Evolutionary conservation across 2,329 filamentous ascomycete species (phyloP), one percentile per base, ranked within the genome.

Genomic region (Colletotrichum sp.): DNA sequence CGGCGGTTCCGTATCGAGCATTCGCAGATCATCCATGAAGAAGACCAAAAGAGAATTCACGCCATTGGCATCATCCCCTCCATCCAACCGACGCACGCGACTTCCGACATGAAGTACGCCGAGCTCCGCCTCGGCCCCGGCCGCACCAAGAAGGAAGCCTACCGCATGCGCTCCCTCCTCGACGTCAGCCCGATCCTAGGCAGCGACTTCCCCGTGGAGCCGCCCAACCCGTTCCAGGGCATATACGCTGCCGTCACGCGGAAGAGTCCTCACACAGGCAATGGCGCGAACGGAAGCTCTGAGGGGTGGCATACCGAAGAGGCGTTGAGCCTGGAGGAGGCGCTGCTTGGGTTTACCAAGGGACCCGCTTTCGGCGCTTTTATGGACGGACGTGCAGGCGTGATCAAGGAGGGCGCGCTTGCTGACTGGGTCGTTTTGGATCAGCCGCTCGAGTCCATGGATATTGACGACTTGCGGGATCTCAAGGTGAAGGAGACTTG

Each of bases 381-480:
- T 65, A 84, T 90, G 65, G 91, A 93, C 61, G 88, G 87, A 0
- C 88, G 86, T 78, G 90, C 91, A 2, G 93, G 93, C 0, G 85
- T 89, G 1, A 93, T 94, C 34, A 83, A 86, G 70, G 82, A 86
- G n/a, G 92, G 92, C 0, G 91, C 90, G 1, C 91, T 91, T 81
- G 93, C 93, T 0, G 93, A 94, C 82, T 94, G 92, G 93, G 86
- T 94, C 6, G 92, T 95, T n/a, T 82, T 94, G 15, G 92, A 94
- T 77, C 81, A 85, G 76, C 88, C 90, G 60, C 80, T 94, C 1
- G 88, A 90, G 70, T 84, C 80, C 1, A 82, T 90, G 36, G 84
- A 87, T 13, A 75, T 89, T 4, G 91, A 93, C 74, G 85, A 86
- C 15, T 79, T 94, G 70, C 88, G 91, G 28, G 84, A 83, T 6